These are phyloP conservation scores for Epichloe brachyelytri DNA, from an alignment of 2,329 filamentous ascomycete genomes.

Conservation along the genomic window DNA sequence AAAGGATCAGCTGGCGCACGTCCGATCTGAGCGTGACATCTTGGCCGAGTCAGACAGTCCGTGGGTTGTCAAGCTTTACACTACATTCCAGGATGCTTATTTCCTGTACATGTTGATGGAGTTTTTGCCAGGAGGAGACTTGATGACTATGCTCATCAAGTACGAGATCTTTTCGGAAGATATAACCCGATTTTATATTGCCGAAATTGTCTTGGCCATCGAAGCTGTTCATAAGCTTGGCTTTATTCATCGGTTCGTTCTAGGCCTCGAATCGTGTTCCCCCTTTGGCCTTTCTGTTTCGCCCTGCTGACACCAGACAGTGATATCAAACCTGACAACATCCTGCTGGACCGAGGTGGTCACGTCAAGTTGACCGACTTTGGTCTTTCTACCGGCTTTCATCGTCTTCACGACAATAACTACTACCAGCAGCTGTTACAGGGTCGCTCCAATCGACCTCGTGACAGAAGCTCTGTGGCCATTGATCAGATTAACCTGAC, in stretches of 20 bases:
- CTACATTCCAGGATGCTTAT: slow-evolving; percentile 91
- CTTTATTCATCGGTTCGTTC: slow-evolving; percentile 85
- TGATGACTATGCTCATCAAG: slow-evolving; percentile 99
- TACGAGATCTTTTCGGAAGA: slow-evolving; percentile 99
- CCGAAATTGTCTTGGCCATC: slow-evolving; percentile 94
- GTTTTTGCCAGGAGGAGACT: slow-evolving; percentile 90
- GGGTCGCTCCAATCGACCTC: slow-evolving; percentile 56
- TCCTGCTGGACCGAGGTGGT: slow-evolving; percentile 84
- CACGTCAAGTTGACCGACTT: slow-evolving; percentile 99
- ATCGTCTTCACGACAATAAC: slow-evolving; percentile 93
- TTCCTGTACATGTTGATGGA: slow-evolving; percentile 99
- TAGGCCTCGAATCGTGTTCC: not conserved
- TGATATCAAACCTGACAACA: slow-evolving; percentile 99
- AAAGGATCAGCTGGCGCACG: slow-evolving; percentile 94
- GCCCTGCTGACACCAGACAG: slow-evolving; percentile 28
- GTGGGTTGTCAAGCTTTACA: slow-evolving; percentile 97
- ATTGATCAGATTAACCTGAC: slow-evolving; percentile 97
- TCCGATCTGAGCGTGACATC: slow-evolving; percentile 94
- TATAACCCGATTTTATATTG: slow-evolving; percentile 98
- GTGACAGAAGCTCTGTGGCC: slow-evolving; percentile 84
- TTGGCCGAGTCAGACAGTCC: slow-evolving; percentile 98
- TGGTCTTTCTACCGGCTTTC: slow-evolving; percentile 92
- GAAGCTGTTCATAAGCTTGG: slow-evolving; percentile 96
- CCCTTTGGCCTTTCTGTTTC: not conserved
- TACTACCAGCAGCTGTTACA: slow-evolving; percentile 96